Conservation (phyloP, 2,329 filamentous ascomycete genomes). For the Ophiostoma populinum region DNA sequence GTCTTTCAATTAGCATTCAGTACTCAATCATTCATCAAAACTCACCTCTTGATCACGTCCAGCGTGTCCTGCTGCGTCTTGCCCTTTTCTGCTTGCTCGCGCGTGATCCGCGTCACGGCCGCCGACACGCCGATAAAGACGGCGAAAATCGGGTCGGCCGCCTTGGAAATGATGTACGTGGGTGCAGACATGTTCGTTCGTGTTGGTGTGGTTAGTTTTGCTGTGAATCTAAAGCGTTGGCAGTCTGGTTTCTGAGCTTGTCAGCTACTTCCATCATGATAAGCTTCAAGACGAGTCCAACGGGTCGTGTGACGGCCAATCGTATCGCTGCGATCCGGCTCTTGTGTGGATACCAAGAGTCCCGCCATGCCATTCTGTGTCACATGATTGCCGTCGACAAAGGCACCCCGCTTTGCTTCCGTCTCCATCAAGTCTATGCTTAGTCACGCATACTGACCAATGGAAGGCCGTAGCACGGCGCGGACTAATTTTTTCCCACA, state of each 20-base stretch:
- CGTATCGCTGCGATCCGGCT: too few relatives aligned
- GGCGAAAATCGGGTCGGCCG: conserved; percentile 41
- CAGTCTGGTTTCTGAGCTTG: not conserved
- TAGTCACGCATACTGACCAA: conserved; percentile 3
- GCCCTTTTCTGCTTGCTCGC: conserved; percentile 42
- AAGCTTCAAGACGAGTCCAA: too few relatives aligned
- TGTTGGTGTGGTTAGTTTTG: not conserved
- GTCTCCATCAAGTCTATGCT: not conserved
- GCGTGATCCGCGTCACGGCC: conserved; percentile 38
- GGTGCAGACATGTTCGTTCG: conserved; percentile 30
- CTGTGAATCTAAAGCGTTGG: not conserved
- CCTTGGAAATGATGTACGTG: conserved; percentile 42
- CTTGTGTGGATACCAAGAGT: not conserved
- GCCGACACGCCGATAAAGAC: conserved; percentile 37
- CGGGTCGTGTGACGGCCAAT: too few relatives aligned
- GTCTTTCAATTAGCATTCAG: not conserved
- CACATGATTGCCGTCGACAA: not conserved
- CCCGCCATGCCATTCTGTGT: not conserved
- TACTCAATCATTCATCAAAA: conserved; percentile 10
- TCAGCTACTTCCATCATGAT: not conserved
- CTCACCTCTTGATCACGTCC: conserved; percentile 28
- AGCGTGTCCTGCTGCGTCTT: conserved; percentile 32
- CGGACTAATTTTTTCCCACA: conserved; percentile 10
- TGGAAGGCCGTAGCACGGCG: not conserved
- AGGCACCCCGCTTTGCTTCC: not conserved